Evolutionary conservation across 768 basidiomycete species (phyloP), one percentile per base, ranked within the genome.

Genomic region (Serendipita sp.): DNA sequence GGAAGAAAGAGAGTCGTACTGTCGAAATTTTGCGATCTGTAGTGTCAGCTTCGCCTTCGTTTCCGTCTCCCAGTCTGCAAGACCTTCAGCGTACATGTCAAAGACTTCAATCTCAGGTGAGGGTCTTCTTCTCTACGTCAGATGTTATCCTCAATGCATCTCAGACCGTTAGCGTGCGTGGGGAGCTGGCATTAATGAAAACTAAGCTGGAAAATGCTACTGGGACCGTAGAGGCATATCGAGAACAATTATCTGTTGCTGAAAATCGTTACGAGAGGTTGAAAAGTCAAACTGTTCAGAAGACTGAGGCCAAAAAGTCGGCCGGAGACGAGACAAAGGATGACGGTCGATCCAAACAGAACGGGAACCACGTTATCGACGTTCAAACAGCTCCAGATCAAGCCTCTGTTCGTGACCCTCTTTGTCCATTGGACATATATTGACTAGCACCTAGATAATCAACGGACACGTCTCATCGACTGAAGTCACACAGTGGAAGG

Each of bases 221-320:
- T 67, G 70, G 73, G 31, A 77, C 80, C 67, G 79, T 75, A 63
- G 77, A 81, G 33, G 73, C 72, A 67, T 81, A 78, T 66, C 77
- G 77, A 64, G 74, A 77, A 43, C 77, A 80, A 23, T 81, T 88
- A 34, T 70, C 79, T 15, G 73, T 74, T 3, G 79, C 83, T 1
- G 83, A 88, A 72, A 83, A 75, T 64, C 83, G 83, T 27, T 73
- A 81, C 44, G 87, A 87, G 66, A 79, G 87, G 63, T 69, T 80
- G 31, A 78, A 75, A 66, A 86, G 85, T 67, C 74, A 74, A 50
- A 79, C 81, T 0, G 79, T 86, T 11, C 72, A 72, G 43, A 75
- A 76, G n/a, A 72, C 80, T 66, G 78, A 80, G 68, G 69, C 73
- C 27, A 76, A 73, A 64, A 70, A 71, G 45, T 69, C 75, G 16